phyloP scores from a whole-genome alignment of 2,329 filamentous ascomycete genomes.

The Boeremia lycopersici region DNA sequence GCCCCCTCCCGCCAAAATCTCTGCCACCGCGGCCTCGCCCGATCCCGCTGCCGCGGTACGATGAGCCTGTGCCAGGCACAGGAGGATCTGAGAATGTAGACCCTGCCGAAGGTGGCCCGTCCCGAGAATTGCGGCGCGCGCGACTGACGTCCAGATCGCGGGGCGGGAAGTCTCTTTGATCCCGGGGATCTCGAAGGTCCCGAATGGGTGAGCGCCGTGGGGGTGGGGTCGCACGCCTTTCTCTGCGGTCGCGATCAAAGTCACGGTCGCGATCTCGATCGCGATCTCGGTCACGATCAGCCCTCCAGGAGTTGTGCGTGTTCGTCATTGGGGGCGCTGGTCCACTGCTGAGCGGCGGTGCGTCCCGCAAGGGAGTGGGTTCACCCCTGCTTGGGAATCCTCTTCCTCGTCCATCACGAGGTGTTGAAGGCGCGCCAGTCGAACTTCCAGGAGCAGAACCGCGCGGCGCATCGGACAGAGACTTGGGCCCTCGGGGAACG shows the following conservation, averaged over 20 bases:
- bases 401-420: slow-evolving; percentile 63
- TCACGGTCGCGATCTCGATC: slow-evolving; percentile 63
- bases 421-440: slow-evolving; percentile 48
- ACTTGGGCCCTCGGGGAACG: slow-evolving; percentile 81
- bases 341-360: slow-evolving; percentile 54
- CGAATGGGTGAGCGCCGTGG: slow-evolving; percentile 66
- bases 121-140: slow-evolving; percentile 70
- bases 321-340: slow-evolving; percentile 29
- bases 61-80: slow-evolving; percentile 61
- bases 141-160: slow-evolving; percentile 71
- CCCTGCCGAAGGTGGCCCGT: slow-evolving; percentile 73
- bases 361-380: slow-evolving; percentile 64
- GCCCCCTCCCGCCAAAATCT: slow-evolving; percentile 49
- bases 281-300: slow-evolving; percentile 58
- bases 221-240: slow-evolving; percentile 66
- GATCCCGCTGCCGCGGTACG: slow-evolving; percentile 61
- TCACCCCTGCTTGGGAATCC: slow-evolving; percentile 66
- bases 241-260: slow-evolving; percentile 62
- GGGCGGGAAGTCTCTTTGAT: slow-evolving; percentile 66
- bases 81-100: slow-evolving; percentile 71
- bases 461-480: slow-evolving; percentile 67
- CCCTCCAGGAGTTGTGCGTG: slow-evolving; percentile 60
- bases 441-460: slow-evolving; percentile 42
- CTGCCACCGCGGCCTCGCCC: slow-evolving; percentile 56
- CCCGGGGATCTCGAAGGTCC: slow-evolving; percentile 61